Percentiles rank a stretch among this genome's conserved stretches.
Conservation (phyloP, 2,329 filamentous ascomycete species). For the Chalaropsis thielavioides region DNA sequence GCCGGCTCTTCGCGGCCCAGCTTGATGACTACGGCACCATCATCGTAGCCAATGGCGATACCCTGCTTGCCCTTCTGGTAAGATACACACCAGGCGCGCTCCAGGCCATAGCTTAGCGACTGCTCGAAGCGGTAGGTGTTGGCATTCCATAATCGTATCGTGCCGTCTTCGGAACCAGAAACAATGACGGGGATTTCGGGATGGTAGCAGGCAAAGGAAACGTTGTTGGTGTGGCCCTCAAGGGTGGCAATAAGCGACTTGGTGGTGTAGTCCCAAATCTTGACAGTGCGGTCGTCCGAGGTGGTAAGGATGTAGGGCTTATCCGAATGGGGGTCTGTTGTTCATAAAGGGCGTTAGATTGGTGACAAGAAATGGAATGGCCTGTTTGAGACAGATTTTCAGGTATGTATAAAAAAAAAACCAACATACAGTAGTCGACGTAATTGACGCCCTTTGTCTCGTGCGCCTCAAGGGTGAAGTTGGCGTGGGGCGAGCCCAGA, state of each 20-base stretch:
- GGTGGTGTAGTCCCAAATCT: slow-evolving; percentile 98
- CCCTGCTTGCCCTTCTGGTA: slow-evolving; percentile 92
- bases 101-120: slow-evolving; percentile 86
- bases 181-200: slow-evolving; percentile 94
- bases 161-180: slow-evolving; percentile 93
- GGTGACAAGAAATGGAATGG: not conserved
- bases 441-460: slow-evolving; percentile 97
- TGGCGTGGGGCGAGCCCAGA: slow-evolving; percentile 80
- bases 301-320: slow-evolving; percentile 87
- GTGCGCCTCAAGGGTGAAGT: slow-evolving; percentile 93
- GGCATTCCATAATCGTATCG: slow-evolving; percentile 95
- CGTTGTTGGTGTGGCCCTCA: slow-evolving; percentile 94
- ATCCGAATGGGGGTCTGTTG: slow-evolving; percentile 46
- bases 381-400: not conserved
- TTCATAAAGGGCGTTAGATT: not conserved
- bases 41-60: slow-evolving; percentile 90
- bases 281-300: slow-evolving; percentile 90
- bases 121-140: slow-evolving; percentile 96
- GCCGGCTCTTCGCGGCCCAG: slow-evolving; percentile 95
- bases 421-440: slow-evolving; percentile 56
- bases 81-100: slow-evolving; percentile 93
- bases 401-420: no score
- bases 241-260: slow-evolving; percentile 94
- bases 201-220: slow-evolving; percentile 96
- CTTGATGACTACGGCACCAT: slow-evolving; percentile 94